These are phyloP conservation scores for Lachnellula willkommii DNA, from an alignment of 2,329 filamentous ascomycete genomes.

Conservation along the genomic window DNA sequence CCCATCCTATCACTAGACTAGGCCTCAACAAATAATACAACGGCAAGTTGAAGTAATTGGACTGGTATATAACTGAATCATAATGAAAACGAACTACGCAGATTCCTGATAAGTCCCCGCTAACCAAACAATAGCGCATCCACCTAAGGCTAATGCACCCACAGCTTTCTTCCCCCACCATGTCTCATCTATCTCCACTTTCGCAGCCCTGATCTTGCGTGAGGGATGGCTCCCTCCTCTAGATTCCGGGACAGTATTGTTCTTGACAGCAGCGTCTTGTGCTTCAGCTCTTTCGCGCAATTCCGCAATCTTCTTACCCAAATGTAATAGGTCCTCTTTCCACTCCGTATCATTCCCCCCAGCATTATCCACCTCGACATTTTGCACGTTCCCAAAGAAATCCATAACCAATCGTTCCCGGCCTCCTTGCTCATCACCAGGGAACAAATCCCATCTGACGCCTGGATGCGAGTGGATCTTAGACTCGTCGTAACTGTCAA, in stretches of 20 bases:
- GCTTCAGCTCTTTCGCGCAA: slow-evolving; percentile 38
- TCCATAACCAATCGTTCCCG: slow-evolving; percentile 82
- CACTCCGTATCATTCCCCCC: slow-evolving; percentile 45
- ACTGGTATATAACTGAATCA: neutral
- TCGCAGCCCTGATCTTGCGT: slow-evolving; percentile 45
- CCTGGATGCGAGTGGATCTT: slow-evolving; percentile 94
- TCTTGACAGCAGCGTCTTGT: slow-evolving; percentile 23
- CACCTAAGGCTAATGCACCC: slow-evolving; percentile 57
- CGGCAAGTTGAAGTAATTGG: neutral
- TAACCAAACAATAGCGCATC: slow-evolving; percentile 55
- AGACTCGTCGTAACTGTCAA: slow-evolving; percentile 89
- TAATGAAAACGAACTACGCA: slow-evolving; percentile 2
- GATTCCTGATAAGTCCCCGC: slow-evolving; percentile 47
- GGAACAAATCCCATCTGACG: slow-evolving; percentile 92
- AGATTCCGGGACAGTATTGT: slow-evolving; percentile 18
- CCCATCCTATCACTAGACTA: too few species aligned
- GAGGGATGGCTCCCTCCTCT: slow-evolving; percentile 10
- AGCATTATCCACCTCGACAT: slow-evolving; percentile 72
- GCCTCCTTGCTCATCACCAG: slow-evolving; percentile 71
- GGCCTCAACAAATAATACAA: neutral
- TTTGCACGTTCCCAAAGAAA: slow-evolving; percentile 98
- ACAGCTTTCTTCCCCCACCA: slow-evolving; percentile 63
- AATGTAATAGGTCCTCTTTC: slow-evolving; percentile 70
- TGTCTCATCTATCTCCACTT: slow-evolving; percentile 58
- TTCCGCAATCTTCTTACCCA: slow-evolving; percentile 62